phyloP scores from a whole-genome alignment of 2,329 filamentous ascomycete species.

The Tolypocladium ovalisporum region DNA sequence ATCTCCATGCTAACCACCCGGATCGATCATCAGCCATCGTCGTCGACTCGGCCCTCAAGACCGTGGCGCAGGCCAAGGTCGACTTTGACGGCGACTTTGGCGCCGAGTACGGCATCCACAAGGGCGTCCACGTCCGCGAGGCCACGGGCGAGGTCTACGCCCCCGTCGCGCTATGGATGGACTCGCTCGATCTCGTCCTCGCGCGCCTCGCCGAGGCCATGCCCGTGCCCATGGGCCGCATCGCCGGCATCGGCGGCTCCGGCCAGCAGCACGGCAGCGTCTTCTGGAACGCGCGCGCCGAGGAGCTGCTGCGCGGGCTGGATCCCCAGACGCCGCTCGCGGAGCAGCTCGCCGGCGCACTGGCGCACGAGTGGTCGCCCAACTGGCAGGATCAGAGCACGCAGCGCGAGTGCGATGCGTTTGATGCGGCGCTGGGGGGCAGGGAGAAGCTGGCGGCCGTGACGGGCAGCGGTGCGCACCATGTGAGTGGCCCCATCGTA shows the following conservation, averaged over 20 bases:
- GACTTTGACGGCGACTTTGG: constrained; percentile 84
- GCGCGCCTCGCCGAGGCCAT: constrained; percentile 58
- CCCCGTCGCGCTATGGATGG: constrained; percentile 88
- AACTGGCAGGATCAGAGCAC: constrained; percentile 99
- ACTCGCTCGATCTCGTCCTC: constrained; percentile 81
- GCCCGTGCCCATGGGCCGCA: constrained; percentile 51
- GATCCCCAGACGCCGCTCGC: constrained; percentile 51
- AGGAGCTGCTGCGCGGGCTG: constrained; percentile 49
- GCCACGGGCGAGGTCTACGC: constrained; percentile 82
- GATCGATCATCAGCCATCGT: constrained; percentile 55
- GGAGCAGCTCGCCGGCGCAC: constrained; percentile 60
- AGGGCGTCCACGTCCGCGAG: constrained; percentile 78
- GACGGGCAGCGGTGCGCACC: constrained; percentile 89
- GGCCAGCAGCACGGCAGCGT: constrained; percentile 98
- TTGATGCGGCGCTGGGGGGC: constrained; percentile 62
- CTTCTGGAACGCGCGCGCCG: constrained; percentile 72
- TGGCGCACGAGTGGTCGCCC: constrained; percentile 78
- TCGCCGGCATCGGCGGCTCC: constrained; percentile 78
- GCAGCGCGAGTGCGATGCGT: constrained; percentile 79
- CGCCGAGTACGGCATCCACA: constrained; percentile 65
- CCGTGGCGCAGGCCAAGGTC: constrained; percentile 77
- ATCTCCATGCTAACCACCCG: not conserved
- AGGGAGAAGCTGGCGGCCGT: constrained; percentile 60
- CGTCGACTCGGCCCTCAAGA: constrained; percentile 70
- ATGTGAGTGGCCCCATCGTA: constrained; percentile 47